Base-by-base conservation (phyloP, 805 yeast genomes). In the Crinitomyces ghanaensis region DNA sequence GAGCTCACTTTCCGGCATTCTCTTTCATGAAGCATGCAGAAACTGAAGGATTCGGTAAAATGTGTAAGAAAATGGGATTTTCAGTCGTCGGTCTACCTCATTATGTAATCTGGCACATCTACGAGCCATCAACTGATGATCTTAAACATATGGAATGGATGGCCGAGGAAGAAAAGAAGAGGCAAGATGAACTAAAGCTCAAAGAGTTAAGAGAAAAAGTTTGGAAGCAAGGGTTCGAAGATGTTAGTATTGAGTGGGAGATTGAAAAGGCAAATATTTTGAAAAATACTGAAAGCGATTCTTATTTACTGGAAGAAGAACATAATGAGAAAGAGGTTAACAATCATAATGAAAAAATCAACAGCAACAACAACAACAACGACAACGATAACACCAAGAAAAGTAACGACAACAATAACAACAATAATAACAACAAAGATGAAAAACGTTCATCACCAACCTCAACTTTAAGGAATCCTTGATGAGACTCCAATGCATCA, bases 21-120 rank as follows among this genome's bases (percentile, higher is more conserved):
- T 82, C 95, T 23, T 88, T 84, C 58, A 81, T 83, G 57, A 84
- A 83, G 48, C 97, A 91, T 54, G 98, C 97, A 3, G 98, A 88
- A 54, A 88, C 97, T 2, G 97, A 91, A 59, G 97, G 94, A 0
- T 88, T 91, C 57, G 98, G 95, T 32, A 86, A 83, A 52, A 67
- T 88, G 65, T 75, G 86, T 49, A 75, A 79, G 47, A 66, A 80
- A 43, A 85, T 88, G 95, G 86, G 91, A 3, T 81, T 69, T 54
- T 66, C 76, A 13, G 96, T 88, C 12, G 71, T 79, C 38, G 98
- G 98, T 0, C 66, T 88, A 46, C 96, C 97, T 6, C 96, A 91
- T 59, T 88, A 88, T 54, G 93, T 85, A 26, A 80, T 88, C 37
- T 88, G 98, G 97, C 96, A 85, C 56, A 79, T 86, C 42, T 88